phyloP scores from a whole-genome alignment of 352 stramenopile species.

The Pythium volutum region DNA sequence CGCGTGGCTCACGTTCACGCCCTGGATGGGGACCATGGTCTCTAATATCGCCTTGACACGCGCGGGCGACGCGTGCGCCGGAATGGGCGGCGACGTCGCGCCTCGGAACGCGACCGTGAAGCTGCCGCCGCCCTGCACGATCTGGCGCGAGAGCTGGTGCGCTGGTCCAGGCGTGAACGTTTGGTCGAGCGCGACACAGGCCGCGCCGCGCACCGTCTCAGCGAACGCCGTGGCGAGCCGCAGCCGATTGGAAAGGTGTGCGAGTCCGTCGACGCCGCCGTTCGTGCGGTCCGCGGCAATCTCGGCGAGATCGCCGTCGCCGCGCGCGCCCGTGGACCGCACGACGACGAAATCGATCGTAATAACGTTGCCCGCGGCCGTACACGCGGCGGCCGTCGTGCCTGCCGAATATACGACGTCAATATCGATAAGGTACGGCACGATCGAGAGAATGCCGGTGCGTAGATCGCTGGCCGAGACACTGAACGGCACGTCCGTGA shows the following conservation, averaged over 20 bases:
- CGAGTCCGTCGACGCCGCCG: conserved; percentile 40
- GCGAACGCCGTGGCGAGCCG: conserved; percentile 51
- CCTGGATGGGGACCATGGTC: conserved; percentile 49
- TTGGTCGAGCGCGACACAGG: conserved; percentile 53
- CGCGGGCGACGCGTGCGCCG: conserved; percentile 33
- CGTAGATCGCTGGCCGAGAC: conserved; percentile 41
- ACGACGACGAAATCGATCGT: conserved; percentile 67
- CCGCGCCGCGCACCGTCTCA: conserved; percentile 44
- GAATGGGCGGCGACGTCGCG: conserved; percentile 59
- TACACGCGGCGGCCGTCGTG: conserved; percentile 43
- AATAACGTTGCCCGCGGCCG: conserved; percentile 45
- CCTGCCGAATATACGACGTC: conserved; percentile 44
- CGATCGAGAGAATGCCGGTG: conserved; percentile 35
- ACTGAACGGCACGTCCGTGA: conserved; percentile 43
- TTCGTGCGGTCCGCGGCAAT: conserved; percentile 56
- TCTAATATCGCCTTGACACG: conserved; percentile 38
- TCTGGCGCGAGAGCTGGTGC: conserved; percentile 40
- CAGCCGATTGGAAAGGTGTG: conserved; percentile 61
- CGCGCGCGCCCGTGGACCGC: conserved; percentile 32
- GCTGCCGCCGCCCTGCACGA: conserved; percentile 41
- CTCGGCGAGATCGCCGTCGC: conserved; percentile 54
- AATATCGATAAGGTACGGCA: conserved; percentile 61
- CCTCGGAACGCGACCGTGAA: conserved; percentile 67
- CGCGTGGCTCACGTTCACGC: conserved; percentile 48
- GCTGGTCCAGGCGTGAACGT: conserved; percentile 37